These are phyloP conservation scores for Dioscorea alata DNA, from an alignment of 106 monocot species.

Conservation along the genomic window DNA sequence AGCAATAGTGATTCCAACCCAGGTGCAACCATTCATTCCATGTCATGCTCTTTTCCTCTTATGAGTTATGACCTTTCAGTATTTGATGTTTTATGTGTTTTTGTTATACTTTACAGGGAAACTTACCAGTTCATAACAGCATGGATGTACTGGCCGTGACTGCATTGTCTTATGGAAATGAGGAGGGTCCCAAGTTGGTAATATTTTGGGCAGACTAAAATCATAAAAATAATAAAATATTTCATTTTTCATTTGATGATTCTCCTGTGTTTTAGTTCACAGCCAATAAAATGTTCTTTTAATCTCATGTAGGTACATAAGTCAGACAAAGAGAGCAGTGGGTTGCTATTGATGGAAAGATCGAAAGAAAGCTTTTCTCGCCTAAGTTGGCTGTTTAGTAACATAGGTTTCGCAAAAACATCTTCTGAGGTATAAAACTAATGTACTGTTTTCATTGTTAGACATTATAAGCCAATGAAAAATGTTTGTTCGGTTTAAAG, in stretches of 20 bases:
- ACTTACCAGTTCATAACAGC: slow-evolving; percentile 90
- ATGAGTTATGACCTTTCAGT: not conserved
- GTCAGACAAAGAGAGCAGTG: slow-evolving; percentile 86
- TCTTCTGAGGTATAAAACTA: slow-evolving; percentile 55
- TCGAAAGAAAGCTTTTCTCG: slow-evolving; percentile 56
- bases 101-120: slow-evolving; percentile 43
- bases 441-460: not conserved
- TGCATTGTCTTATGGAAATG: slow-evolving; percentile 81
- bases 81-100: not conserved
- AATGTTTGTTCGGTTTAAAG: no score
- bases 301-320: slow-evolving; percentile 60
- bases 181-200: slow-evolving; percentile 86
- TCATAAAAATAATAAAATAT: not conserved
- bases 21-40: slow-evolving; percentile 34
- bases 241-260: not conserved
- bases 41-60: not conserved
- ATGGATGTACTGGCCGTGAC: slow-evolving; percentile 87
- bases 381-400: slow-evolving; percentile 64
- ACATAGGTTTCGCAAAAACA: slow-evolving; percentile 46
- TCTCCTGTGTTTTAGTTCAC: not conserved
- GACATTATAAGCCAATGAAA: not conserved
- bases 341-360: slow-evolving; percentile 70
- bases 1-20: slow-evolving; percentile 94
- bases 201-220: not conserved
- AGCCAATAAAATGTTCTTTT: not conserved